phyloP scores from a whole-genome alignment of 352 stramenopile species.

The Globisporangium okanoganense region DNA sequence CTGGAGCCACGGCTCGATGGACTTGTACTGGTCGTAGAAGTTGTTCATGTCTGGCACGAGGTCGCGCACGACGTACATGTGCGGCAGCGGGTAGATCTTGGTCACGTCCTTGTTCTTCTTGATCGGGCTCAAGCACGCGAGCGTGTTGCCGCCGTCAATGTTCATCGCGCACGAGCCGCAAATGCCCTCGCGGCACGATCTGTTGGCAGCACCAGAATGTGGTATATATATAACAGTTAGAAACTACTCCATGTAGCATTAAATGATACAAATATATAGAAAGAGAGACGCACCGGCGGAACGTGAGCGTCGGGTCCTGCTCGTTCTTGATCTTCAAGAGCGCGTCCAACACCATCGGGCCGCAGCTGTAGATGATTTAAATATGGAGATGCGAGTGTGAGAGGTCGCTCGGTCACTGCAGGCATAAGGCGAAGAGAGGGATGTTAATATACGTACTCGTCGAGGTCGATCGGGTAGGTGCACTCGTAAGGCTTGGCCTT shows the following conservation, averaged over 20 bases:
- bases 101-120: conserved; percentile 90
- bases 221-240: no score
- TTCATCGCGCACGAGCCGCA: conserved; percentile 99
- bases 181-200: conserved; percentile 98
- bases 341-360: conserved; percentile 99
- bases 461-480: conserved; percentile 97
- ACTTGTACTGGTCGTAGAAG: conserved; percentile 98
- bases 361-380: conserved; percentile 60
- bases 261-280: no score
- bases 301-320: conserved; percentile 97
- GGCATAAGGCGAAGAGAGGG: neutral
- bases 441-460: conserved; percentile 81
- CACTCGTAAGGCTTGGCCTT: conserved; percentile 93
- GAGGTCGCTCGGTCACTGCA: neutral
- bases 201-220: conserved; percentile 7
- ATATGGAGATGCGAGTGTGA: conserved; percentile 5
- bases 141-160: conserved; percentile 98
- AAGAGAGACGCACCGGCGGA: conserved; percentile 75
- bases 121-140: conserved; percentile 98
- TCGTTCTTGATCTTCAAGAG: conserved; percentile 99
- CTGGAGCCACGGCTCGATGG: conserved; percentile 99
- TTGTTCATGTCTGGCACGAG: conserved; percentile 99
- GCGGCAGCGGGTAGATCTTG: conserved; percentile 98
- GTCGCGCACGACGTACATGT: conserved; percentile 99
- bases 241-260: no score